Percentiles rank a stretch among this genome's conserved stretches.
phyloP scores from a whole-genome alignment of 1,284 basidiomycete species.

The Fomitiporia mediterranea region DNA sequence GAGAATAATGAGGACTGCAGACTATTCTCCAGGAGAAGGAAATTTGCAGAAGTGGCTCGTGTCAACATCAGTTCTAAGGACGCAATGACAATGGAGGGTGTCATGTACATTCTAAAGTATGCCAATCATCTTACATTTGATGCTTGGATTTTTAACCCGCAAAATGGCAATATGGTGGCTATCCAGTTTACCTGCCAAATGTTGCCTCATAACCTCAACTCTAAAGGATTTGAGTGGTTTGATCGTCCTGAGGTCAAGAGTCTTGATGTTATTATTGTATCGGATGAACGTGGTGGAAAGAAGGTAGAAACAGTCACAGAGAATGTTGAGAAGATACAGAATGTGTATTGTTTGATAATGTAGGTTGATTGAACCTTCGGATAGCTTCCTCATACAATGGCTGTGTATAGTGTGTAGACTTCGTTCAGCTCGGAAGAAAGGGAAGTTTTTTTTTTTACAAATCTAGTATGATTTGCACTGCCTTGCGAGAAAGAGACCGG shows the following conservation, averaged over 20 bases:
- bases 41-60: neutral
- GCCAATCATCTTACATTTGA: neutral
- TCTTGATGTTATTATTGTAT: neutral
- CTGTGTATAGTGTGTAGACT: no score
- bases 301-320: neutral
- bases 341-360: slow-evolving; percentile 2
- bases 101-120: neutral
- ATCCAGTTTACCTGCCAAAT: neutral
- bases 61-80: neutral
- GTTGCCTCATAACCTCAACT: neutral
- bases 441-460: no score
- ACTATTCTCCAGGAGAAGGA: neutral
- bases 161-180: neutral
- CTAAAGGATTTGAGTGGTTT: neutral
- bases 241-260: neutral
- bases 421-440: no score
- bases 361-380: neutral
- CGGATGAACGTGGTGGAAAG: neutral
- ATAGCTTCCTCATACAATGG: no score
- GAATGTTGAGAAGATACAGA: neutral
- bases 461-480: no score
- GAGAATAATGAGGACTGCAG: neutral
- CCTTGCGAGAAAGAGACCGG: no score
- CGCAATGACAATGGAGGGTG: neutral
- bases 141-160: neutral